phyloP scores from a whole-genome alignment of 441 rosid species.

The Viola pubescens region DNA sequence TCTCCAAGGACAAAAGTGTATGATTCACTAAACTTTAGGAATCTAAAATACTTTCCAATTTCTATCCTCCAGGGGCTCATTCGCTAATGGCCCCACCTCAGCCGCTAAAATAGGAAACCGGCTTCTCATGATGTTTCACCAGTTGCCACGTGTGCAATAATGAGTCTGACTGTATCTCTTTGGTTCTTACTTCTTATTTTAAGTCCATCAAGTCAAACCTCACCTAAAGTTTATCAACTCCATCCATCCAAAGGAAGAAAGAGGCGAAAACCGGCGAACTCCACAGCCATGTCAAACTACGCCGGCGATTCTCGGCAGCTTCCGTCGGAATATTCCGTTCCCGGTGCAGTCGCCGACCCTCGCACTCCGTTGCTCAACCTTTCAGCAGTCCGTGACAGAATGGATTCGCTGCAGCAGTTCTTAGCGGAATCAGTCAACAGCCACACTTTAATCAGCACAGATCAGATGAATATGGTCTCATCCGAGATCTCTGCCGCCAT shows the following conservation, averaged over 20 bases:
- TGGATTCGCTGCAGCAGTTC: slow-evolving; percentile 54
- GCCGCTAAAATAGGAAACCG: too few species aligned
- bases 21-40: too few species aligned
- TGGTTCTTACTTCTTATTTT: too few species aligned
- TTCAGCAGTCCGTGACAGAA: slow-evolving; percentile 30
- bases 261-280: neutral
- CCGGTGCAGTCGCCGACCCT: slow-evolving; percentile 18
- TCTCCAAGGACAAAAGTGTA: too few species aligned
- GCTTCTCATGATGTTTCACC: too few species aligned
- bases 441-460: slow-evolving; percentile 31
- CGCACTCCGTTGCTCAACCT: slow-evolving; percentile 39
- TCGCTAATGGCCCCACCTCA: too few species aligned
- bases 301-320: slow-evolving; percentile 5
- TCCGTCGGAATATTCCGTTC: slow-evolving; percentile 11
- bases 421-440: slow-evolving; percentile 38
- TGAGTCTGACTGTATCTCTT: too few species aligned
- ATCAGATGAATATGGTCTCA: slow-evolving; percentile 50
- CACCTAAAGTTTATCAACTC: neutral
- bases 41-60: too few species aligned
- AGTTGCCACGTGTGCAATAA: too few species aligned
- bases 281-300: slow-evolving; percentile 17
- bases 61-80: too few species aligned
- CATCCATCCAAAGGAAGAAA: neutral
- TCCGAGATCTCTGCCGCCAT: slow-evolving; percentile 51
- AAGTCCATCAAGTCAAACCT: too few species aligned